phyloP scores from a whole-genome alignment of 2,329 filamentous ascomycete species.

The Ophiobolus disseminans region DNA sequence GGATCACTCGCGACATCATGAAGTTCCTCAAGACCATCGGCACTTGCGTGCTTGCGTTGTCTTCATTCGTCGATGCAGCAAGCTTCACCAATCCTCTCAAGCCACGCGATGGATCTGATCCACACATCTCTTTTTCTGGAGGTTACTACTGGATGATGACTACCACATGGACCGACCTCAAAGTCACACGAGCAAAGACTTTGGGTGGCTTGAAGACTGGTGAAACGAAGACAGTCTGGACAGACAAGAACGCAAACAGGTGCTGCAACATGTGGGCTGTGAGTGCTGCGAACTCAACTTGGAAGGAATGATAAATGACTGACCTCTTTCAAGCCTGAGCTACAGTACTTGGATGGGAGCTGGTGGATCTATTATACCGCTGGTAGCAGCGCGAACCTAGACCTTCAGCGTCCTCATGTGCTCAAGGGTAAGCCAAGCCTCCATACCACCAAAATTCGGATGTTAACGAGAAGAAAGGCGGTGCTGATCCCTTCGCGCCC shows the following conservation, averaged over 20 bases:
- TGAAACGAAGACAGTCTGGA: slow-evolving; percentile 60
- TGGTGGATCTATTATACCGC: slow-evolving; percentile 68
- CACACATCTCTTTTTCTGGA: slow-evolving; percentile 59
- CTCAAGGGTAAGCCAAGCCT: slow-evolving; percentile 52
- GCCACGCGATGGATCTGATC: slow-evolving; percentile 59
- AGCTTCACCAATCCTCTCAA: slow-evolving; percentile 63
- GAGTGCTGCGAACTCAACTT: slow-evolving; percentile 2
- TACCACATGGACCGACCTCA: slow-evolving; percentile 63
- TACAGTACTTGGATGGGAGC: slow-evolving; percentile 57
- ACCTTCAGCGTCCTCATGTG: slow-evolving; percentile 60
- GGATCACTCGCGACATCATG: slow-evolving; percentile 3
- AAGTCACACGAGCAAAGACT: slow-evolving; percentile 62
- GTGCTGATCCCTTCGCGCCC: slow-evolving; percentile 59
- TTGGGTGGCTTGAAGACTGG: slow-evolving; percentile 63
- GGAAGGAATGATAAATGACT: neutral
- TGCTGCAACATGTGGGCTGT: slow-evolving; percentile 61
- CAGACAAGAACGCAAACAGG: slow-evolving; percentile 54
- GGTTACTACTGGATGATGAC: slow-evolving; percentile 66
- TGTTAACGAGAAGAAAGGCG: slow-evolving; percentile 47
- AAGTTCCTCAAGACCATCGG: slow-evolving; percentile 10
- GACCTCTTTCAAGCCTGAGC: slow-evolving; percentile 53
- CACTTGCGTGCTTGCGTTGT: slow-evolving; percentile 22
- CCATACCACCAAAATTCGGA: neutral
- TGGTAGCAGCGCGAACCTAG: slow-evolving; percentile 55
- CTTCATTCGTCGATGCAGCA: slow-evolving; percentile 36